Percentiles rank a stretch among this genome's conserved stretches.
Evolutionary conservation across 192 early-diverging fungal genomes (phyloP).

Genomic region (Spinellus fusiger): DNA sequence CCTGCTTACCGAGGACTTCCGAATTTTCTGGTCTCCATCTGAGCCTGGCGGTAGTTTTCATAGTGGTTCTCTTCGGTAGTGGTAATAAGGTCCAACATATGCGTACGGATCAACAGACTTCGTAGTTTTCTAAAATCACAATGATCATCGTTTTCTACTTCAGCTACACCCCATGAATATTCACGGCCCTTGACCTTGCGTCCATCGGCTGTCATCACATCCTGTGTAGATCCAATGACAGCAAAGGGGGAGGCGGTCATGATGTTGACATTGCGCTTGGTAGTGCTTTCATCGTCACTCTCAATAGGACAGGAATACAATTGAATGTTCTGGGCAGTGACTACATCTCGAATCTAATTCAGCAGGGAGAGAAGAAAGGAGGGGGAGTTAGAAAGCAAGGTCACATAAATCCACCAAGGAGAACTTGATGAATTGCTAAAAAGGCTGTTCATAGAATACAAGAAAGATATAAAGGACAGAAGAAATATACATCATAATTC

Average conservation of each 20-base stretch:
- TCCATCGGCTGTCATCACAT: constrained; percentile 79
- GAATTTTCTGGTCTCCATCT: constrained; percentile 87
- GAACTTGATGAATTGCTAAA: no score
- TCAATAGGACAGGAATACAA: constrained; percentile 78
- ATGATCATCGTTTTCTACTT: constrained; percentile 96
- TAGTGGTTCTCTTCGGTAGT: constrained; percentile 96
- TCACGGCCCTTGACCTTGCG: constrained; percentile 84
- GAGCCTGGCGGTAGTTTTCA: constrained; percentile 84
- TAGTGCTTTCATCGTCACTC: constrained; percentile 74
- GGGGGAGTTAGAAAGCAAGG: constrained; percentile 17
- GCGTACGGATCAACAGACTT: constrained; percentile 82
- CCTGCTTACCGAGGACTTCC: constrained; percentile 67
- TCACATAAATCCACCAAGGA: no score
- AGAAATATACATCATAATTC: no score
- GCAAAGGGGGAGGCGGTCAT: constrained; percentile 93
- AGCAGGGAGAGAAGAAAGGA: neutral
- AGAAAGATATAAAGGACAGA: no score
- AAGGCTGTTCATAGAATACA: no score
- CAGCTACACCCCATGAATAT: constrained; percentile 92
- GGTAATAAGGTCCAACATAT: constrained; percentile 95
- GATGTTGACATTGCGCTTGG: constrained; percentile 77
- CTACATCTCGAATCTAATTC: constrained; percentile 67
- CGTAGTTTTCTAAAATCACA: constrained; percentile 95
- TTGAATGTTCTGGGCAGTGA: constrained; percentile 79
- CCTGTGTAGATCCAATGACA: constrained; percentile 85